Evolutionary conservation across 768 basidiomycete species (phyloP), one percentile per base, ranked within the genome.

Genomic region (Tephrocybe sp.): DNA sequence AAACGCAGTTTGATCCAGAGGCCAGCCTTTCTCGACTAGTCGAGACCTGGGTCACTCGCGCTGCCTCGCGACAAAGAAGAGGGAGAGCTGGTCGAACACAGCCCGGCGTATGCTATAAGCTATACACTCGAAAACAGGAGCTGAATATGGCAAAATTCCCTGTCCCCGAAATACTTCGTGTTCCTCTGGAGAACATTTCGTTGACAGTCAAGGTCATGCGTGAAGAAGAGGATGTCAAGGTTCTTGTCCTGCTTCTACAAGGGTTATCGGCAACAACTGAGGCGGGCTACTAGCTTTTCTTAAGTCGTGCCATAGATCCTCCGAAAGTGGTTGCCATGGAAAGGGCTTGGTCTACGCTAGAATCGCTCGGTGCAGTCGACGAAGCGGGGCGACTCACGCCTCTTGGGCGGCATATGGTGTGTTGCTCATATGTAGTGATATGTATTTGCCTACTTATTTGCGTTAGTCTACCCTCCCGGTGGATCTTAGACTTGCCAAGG

Each of bases 21-120:
- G 80, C 75, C 1, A 82, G 86, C 21, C 70, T 97, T 56, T 87
- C 91, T 23, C 71, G 76, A 42, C 69, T 97, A n/a, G 79, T 78
- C 5, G 94, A 97, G 61, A 77, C 76, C 30, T 91, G 88, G 83
- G 75, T 87, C 45, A 83, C 82, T 6, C 79, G 76, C 50, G 94
- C 94, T 0, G 86, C 88, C 3, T 88, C 86, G 2, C 74, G 80
- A 52, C 94, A 97, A 61, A 74, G 94, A 47, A 72, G 93, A 52
- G 94, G 94, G 51, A 82, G 94, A 60, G 94, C 94, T 1, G 94
- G 94, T 19, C 81, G 94, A 47, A 94, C 88, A 2, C 82, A 78
- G 50, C 82, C 86, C 1, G 91, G 90, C 0, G 64, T 80, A 47
- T 97, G 93, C 67, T 97, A 87, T 69, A 97, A 93, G 68, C 70